Evolutionary conservation across 441 rosid species (phyloP), one percentile per base, ranked within the genome.

Genomic region (Croton setiger): DNA sequence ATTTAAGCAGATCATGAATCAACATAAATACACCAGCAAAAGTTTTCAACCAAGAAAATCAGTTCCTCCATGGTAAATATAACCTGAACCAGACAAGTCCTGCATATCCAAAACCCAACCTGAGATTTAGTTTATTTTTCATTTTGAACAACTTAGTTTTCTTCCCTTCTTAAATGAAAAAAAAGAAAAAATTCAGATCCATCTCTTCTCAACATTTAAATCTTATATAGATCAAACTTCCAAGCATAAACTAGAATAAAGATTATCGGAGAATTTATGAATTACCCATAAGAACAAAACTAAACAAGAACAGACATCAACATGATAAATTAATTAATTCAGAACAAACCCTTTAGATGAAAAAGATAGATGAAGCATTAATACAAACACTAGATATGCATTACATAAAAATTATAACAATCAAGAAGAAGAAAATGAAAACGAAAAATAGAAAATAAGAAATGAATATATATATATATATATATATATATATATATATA

Each of bases 91-190:
- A 57, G 53, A 70, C 13, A 62, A 17, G 67, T 43, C 60, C 67
- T 70, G 53, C 73, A 41, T 41, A 57, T 57, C 43, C 66, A 61
- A 53, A 58, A 58, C 72, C 64, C 72, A 68, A 47, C 64, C 57
- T 33, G 63, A 68, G 58, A 68, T 58, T 58, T 18, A 59, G 72
- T 56, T 36, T 45, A 5, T 37, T 27, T 3, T 33, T 21, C 8
- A 4, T 55, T 10, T 9, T 15, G 3, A 55, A 27, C 8, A 27
- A 27, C 31, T 27, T 27, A 27, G 31, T 39, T 39, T 39, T 39
- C 10, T 53, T 20, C 5, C n/a, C 5, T 55, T 66, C 5, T 4
- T 5, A 52, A 66, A 33, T 13, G 5, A 4, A 55, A 67, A 14
- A 43, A 27, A 9, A 39, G n/a, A 39, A 39, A 39, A 9, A 37